Conservation (phyloP, 441 rosid species). For the Euphorbia schlechtendalii region DNA sequence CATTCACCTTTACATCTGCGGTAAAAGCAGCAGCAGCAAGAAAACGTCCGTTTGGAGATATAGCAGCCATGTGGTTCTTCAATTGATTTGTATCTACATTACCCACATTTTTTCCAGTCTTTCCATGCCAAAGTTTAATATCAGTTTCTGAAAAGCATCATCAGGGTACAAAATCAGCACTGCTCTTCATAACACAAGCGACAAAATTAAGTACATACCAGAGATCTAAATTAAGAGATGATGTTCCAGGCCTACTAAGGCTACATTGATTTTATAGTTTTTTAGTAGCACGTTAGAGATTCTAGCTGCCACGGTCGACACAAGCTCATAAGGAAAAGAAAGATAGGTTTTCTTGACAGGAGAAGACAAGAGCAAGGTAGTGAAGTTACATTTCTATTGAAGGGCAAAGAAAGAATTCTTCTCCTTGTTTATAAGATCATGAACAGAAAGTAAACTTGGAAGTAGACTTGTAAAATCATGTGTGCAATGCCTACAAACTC, state of each 20-base stretch:
- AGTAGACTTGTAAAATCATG: not conserved
- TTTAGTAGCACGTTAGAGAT: not conserved
- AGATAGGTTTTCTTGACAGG: not conserved
- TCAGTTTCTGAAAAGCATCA: slow-evolving; percentile 59
- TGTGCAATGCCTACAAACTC: not conserved
- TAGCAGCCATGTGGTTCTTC: slow-evolving; percentile 81
- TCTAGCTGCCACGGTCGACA: too few relatives aligned
- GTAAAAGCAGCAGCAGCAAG: slow-evolving; percentile 98
- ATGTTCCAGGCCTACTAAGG: not conserved
- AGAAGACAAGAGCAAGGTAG: not conserved
- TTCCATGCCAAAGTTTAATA: slow-evolving; percentile 91
- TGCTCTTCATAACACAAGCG: not conserved
- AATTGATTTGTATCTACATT: slow-evolving; percentile 79
- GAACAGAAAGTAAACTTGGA: not conserved
- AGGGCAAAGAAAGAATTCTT: too few relatives aligned
- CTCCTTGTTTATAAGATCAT: too few relatives aligned
- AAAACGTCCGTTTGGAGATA: slow-evolving; percentile 97
- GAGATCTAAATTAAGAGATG: not conserved
- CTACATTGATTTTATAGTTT: not conserved
- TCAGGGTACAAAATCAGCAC: slow-evolving; percentile 9
- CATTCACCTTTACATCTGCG: slow-evolving; percentile 86
- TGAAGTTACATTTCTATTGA: not conserved
- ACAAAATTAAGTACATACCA: not conserved
- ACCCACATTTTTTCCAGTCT: slow-evolving; percentile 62
- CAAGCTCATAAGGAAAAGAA: not conserved